Conservation (phyloP, 352 stramenopile genomes). For the Poterioochromonas sp. region DNA sequence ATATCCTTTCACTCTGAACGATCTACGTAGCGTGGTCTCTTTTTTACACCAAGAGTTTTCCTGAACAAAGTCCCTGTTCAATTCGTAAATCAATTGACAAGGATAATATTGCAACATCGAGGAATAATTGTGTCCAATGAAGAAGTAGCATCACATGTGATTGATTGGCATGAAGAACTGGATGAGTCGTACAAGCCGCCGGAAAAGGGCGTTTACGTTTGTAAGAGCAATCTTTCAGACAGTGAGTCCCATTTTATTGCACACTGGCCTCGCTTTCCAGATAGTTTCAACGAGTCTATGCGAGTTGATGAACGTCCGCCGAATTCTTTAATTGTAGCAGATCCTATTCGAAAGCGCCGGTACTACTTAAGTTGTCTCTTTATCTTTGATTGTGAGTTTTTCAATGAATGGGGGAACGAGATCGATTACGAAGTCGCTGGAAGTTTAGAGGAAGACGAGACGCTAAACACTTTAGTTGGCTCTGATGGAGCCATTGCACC, state of each 20-base stretch:
- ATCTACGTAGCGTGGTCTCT: not conserved
- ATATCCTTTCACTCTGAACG: not conserved
- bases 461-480: not conserved
- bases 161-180: constrained; percentile 33
- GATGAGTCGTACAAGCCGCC: constrained; percentile 1
- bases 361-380: constrained; percentile 9
- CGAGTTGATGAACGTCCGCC: not conserved
- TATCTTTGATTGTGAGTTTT: constrained; percentile 1
- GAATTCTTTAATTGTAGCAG: no score
- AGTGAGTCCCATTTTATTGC: not conserved
- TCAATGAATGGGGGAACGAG: constrained; percentile 32
- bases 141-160: constrained; percentile 1
- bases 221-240: not conserved
- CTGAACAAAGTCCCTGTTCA: not conserved
- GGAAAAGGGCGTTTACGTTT: no score
- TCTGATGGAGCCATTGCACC: no score
- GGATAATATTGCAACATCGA: not conserved
- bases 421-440: constrained; percentile 26
- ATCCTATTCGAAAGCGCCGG: not conserved
- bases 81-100: constrained; percentile 7
- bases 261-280: constrained; percentile 16
- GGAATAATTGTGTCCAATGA: not conserved
- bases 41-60: not conserved
- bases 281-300: not conserved
- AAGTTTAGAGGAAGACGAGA: not conserved